These are phyloP conservation scores for Gossypium gossypioides DNA, from an alignment of 441 rosid genomes.

Conservation along the genomic window DNA sequence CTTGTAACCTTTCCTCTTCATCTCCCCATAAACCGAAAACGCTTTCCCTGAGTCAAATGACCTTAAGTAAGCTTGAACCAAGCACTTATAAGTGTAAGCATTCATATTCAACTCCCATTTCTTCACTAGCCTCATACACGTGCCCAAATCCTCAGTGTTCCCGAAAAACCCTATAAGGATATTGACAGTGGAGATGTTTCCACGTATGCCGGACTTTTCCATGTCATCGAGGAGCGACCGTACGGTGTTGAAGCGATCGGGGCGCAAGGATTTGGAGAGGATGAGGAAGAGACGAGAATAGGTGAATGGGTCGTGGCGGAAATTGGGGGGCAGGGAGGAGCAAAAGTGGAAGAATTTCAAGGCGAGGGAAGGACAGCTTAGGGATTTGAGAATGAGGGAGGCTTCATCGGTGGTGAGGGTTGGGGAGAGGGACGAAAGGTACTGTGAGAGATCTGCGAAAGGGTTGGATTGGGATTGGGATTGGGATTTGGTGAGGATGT, in stretches of 20 bases:
- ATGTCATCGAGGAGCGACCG: slow-evolving; percentile 43
- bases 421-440: slow-evolving; percentile 51
- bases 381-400: slow-evolving; percentile 71
- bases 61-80: slow-evolving; percentile 72
- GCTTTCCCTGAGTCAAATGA: slow-evolving; percentile 48
- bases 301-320: slow-evolving; percentile 51
- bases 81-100: slow-evolving; percentile 66
- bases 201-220: slow-evolving; percentile 42
- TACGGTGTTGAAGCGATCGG: slow-evolving; percentile 34
- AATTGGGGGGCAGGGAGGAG: slow-evolving; percentile 48
- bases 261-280: slow-evolving; percentile 55
- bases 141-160: slow-evolving; percentile 40
- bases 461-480: slow-evolving; percentile 24
- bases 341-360: slow-evolving; percentile 49
- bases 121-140: slow-evolving; percentile 42
- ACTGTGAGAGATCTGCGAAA: slow-evolving; percentile 40
- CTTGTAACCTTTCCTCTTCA: slow-evolving; percentile 56
- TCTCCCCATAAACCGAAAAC: slow-evolving; percentile 47
- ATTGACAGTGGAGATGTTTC: slow-evolving; percentile 72
- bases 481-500: slow-evolving; percentile 29
- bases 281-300: slow-evolving; percentile 60
- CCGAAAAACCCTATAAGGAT: slow-evolving; percentile 64
- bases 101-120: slow-evolving; percentile 77
- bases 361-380: slow-evolving; percentile 60
- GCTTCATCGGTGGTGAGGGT: slow-evolving; percentile 62